Percentiles rank a stretch among this genome's conserved stretches.
Evolutionary conservation across 257 asterid genomes (phyloP).

Genomic region (Jasminum sambac): DNA sequence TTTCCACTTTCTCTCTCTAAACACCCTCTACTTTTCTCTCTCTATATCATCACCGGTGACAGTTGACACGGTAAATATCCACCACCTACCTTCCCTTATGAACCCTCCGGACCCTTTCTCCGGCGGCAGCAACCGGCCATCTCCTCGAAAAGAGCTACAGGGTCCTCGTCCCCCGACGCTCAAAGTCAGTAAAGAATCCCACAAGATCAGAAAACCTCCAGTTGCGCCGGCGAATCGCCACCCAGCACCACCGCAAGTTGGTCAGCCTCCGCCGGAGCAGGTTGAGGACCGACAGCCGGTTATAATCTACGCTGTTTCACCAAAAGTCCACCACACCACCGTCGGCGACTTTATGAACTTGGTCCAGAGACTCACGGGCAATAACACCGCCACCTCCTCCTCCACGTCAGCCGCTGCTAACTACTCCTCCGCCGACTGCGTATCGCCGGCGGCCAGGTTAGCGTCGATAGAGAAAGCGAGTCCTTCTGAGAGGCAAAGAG

Average conservation of each 20-base stretch:
- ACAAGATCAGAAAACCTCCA: slow-evolving; percentile 89
- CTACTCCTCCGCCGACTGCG: neutral
- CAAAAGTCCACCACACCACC: slow-evolving; percentile 82
- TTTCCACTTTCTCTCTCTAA: slow-evolving; percentile 1
- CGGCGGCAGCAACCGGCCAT: slow-evolving; percentile 46
- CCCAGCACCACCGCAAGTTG: slow-evolving; percentile 17
- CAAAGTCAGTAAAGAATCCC: slow-evolving; percentile 83
- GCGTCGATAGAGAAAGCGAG: slow-evolving; percentile 72
- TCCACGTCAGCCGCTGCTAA: slow-evolving; percentile 23
- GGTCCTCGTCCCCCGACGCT: slow-evolving; percentile 95
- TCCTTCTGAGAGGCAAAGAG: slow-evolving; percentile 38
- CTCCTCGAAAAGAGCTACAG: slow-evolving; percentile 68
- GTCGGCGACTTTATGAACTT: slow-evolving; percentile 77
- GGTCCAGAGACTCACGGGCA: slow-evolving; percentile 91
- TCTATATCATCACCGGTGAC: slow-evolving; percentile 12
- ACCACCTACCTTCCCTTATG: slow-evolving; percentile 38
- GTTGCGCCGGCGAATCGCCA: slow-evolving; percentile 49
- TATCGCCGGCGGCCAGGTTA: slow-evolving; percentile 88
- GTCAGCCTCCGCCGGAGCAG: slow-evolving; percentile 20
- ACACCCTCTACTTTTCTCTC: neutral
- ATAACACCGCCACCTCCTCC: slow-evolving; percentile 29
- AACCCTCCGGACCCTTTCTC: slow-evolving; percentile 52
- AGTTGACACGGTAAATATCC: slow-evolving; percentile 14
- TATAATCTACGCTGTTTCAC: slow-evolving; percentile 85
- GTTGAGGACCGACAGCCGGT: slow-evolving; percentile 64